Base-by-base conservation (phyloP, 345 rosid species). In the Lagerstroemia speciosa region DNA sequence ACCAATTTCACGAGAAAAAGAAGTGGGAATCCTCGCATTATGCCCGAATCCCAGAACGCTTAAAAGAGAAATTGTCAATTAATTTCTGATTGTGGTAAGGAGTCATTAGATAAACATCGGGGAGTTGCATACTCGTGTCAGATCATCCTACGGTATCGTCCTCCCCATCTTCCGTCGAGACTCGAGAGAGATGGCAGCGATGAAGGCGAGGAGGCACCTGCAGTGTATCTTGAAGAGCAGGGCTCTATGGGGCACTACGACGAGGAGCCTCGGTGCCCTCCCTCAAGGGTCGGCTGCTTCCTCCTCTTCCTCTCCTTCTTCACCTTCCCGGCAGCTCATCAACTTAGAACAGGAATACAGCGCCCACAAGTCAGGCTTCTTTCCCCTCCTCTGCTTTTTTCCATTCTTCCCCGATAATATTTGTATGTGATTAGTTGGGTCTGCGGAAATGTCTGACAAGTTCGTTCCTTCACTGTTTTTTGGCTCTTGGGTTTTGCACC, bases 351-450 rank as follows among this genome's bases (percentile, higher is more conserved):
- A 79, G 53, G 86, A 89, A 67, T 79, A 77, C 83, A 89, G 97
- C 69, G 98, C 98, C 74, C 98, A 93, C 83, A 93, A 93, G 98
- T 93, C 68, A 32, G 86, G 33, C 60, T 63, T 67, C 71, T 69
- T 5, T 67, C 36, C 27, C 2, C 33, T 22, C 24, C 2, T 6
- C 5, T 36, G 62, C 27, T 29, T 58, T 27, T 30, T n/a, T 3
- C 14, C 27, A 34, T 62, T 41, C 46, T 29, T 37, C 5, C 32
- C 58, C 43, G 3, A 27, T 17, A 29, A 17, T 15, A 33, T 53
- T 27, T 70, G 27, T 31, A 20, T 64, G 5, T 33, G 10, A 15
- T 31, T 52, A 19, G 22, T 41, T 40, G 62, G 34, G 63, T 58
- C 63, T 30, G 17, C 29, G 5, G 33, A 15, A 30, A 27, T 58